These are phyloP conservation scores for Malus domestica DNA, from an alignment of 306 rosid species.

Conservation along the genomic window ASM211411v1 NC_041789.1:10004001-10004500, in stretches of 20 bases:
- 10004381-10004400: neutral
- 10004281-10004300: neutral
- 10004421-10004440: neutral
- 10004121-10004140: neutral
- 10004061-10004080: neutral
- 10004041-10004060: neutral
- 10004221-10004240: neutral
- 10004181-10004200: neutral
- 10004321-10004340: neutral
- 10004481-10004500: neutral
- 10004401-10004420: neutral
- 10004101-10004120: neutral
- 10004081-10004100: neutral
- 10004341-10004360: neutral
- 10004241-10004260: neutral
- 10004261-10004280: neutral
- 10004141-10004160: neutral
- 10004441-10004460: neutral
- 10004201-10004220: neutral
- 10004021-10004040: neutral
- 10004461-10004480: neutral
- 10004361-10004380: neutral
- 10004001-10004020: neutral
- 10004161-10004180: neutral
- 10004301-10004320: neutral